These are phyloP conservation scores for Entomortierella parvispora DNA, from an alignment of 192 early-diverging fungal genomes.

Conservation along the genomic window DNA sequence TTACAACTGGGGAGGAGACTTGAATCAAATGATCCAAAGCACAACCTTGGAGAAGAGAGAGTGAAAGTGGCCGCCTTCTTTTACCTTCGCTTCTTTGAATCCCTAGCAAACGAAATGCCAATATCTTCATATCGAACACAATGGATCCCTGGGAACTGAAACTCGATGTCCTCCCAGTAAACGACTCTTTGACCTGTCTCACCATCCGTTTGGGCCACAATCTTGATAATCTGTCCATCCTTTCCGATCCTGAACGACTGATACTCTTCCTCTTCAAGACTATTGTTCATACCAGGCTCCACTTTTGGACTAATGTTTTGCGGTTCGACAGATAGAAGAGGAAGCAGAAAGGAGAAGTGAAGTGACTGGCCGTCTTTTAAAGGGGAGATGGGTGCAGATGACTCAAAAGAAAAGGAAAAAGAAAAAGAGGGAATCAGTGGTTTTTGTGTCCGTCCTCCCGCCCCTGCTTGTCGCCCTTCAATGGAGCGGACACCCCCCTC, in stretches of 20 bases:
- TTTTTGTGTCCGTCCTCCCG: neutral
- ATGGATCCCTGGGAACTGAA: conserved; percentile 7
- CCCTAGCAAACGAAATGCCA: neutral
- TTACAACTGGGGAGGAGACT: too few relatives aligned
- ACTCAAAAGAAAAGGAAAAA: neutral
- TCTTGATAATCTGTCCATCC: neutral
- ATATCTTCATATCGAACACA: neutral
- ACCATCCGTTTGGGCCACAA: neutral
- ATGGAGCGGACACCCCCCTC: neutral
- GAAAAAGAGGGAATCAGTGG: neutral
- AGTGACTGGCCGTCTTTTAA: too few relatives aligned
- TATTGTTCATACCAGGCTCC: neutral
- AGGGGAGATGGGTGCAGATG: neutral
- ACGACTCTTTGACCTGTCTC: conserved; percentile 1
- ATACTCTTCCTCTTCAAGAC: neutral
- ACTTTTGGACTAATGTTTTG: neutral
- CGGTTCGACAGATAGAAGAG: too few relatives aligned
- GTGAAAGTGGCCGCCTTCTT: too few relatives aligned
- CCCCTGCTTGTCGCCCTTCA: neutral
- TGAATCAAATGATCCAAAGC: too few relatives aligned
- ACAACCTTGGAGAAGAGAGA: too few relatives aligned
- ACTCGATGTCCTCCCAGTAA: conserved; percentile 12
- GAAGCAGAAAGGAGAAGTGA: too few relatives aligned
- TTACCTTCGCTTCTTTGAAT: neutral
- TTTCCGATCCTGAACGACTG: neutral